These are phyloP conservation scores for Knufia petricola DNA, from an alignment of 2,329 filamentous ascomycete species.

Conservation along the genomic window DNA sequence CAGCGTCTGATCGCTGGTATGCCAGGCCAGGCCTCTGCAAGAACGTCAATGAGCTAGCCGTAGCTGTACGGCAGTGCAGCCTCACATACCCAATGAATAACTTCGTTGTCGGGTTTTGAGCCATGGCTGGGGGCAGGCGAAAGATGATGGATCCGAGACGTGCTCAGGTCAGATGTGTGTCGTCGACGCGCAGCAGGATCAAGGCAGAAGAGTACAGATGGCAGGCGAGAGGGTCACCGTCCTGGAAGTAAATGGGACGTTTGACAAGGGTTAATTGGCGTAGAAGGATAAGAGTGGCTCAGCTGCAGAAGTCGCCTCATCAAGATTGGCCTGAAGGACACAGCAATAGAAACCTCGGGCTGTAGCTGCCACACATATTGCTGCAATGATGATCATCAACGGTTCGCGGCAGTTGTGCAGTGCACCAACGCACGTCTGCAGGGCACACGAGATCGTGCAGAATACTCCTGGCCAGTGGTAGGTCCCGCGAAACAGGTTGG, in stretches of 20 bases:
- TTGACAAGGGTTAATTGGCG: background rate
- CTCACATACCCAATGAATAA: conserved; percentile 23
- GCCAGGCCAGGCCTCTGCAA: conserved; percentile 86
- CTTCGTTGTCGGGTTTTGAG: conserved; percentile 18
- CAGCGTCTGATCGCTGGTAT: conserved; percentile 82
- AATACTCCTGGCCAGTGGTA: background rate
- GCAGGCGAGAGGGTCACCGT: background rate
- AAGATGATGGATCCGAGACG: background rate
- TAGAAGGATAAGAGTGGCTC: background rate
- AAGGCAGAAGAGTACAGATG: background rate
- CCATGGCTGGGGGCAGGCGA: background rate
- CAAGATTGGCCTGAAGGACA: background rate
- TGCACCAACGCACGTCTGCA: background rate
- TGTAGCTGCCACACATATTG: background rate
- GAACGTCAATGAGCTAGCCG: conserved; percentile 11
- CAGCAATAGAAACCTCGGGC: background rate
- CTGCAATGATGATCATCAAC: background rate
- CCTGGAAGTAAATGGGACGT: background rate
- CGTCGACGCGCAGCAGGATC: background rate
- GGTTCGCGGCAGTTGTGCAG: background rate
- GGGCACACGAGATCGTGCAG: background rate
- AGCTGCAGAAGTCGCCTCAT: background rate
- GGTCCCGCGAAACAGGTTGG: background rate
- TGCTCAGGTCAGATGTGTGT: background rate
- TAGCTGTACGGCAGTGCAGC: conserved; percentile 4